Evolutionary conservation across 2,329 filamentous ascomycete species (phyloP).

Genomic region (Ceratocystis harringtonii): DNA sequence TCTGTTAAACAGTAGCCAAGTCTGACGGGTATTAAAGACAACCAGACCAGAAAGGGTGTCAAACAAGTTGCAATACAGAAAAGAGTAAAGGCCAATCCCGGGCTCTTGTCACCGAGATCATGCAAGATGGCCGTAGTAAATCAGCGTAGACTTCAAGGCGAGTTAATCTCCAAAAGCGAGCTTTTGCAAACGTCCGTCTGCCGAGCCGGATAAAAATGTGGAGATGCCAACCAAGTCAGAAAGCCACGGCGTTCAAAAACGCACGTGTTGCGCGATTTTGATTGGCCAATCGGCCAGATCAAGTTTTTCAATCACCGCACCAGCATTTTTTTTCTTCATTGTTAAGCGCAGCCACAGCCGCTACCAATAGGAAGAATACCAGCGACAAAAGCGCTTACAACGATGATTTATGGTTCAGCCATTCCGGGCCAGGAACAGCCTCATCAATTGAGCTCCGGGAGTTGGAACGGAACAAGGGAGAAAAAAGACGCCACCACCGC

Average conservation of each 20-base stretch:
- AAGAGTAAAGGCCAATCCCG: neutral
- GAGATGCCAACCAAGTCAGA: neutral
- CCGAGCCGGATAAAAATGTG: neutral
- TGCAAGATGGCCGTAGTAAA: neutral
- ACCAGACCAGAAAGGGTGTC: neutral
- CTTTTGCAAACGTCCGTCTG: neutral
- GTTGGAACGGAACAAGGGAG: neutral
- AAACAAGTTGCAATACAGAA: neutral
- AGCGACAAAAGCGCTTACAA: neutral
- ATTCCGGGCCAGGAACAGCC: neutral
- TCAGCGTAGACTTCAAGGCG: neutral
- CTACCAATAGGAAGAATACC: neutral
- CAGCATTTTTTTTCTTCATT: neutral
- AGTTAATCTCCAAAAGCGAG: no score
- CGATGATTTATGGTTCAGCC: neutral
- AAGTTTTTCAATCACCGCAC: conserved; percentile 1
- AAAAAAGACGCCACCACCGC: neutral
- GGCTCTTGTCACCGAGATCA: neutral
- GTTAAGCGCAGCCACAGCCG: neutral
- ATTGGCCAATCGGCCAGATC: conserved; percentile 3
- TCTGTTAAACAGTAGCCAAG: neutral
- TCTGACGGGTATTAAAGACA: neutral
- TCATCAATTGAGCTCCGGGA: neutral
- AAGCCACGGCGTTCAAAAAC: neutral
- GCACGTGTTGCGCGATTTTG: neutral